Conservation (phyloP, 495 filamentous ascomycete species). For the Lophiostoma macrostomum region DNA sequence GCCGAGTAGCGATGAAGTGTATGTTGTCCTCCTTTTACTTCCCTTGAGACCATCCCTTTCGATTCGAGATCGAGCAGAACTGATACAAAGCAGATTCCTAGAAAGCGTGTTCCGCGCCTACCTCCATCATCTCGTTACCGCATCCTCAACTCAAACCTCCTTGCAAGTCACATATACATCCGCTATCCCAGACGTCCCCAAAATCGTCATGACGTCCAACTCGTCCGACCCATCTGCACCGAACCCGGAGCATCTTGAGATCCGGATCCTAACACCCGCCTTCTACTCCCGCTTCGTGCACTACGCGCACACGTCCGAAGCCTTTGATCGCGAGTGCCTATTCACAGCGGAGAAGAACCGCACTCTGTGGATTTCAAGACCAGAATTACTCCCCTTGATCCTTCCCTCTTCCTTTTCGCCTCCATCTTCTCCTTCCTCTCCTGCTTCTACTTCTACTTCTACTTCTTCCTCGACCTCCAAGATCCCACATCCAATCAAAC, state of each 20-base stretch:
- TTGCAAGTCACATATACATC: conserved; percentile 52
- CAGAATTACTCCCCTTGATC: conserved; percentile 42
- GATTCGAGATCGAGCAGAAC: conserved; percentile 45
- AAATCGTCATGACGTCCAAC: neutral
- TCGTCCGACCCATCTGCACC: neutral
- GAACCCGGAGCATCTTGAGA: conserved; percentile 39
- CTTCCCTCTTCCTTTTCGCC: too few species aligned
- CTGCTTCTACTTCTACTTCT: too few species aligned
- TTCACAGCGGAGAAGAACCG: conserved; percentile 44
- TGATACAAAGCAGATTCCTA: neutral
- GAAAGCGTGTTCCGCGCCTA: conserved; percentile 52
- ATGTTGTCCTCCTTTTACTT: neutral
- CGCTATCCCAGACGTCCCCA: conserved; percentile 37
- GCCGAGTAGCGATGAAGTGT: conserved; percentile 46
- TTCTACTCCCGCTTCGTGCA: conserved; percentile 60
- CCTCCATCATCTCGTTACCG: conserved; percentile 47
- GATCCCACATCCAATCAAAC: too few species aligned
- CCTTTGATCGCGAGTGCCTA: conserved; percentile 48
- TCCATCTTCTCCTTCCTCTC: too few species aligned
- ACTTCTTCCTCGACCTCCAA: too few species aligned
- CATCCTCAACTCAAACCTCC: conserved; percentile 38
- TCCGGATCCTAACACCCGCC: conserved; percentile 55
- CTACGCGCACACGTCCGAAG: conserved; percentile 51
- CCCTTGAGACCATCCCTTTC: neutral
- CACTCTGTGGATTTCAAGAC: conserved; percentile 52